Evolutionary conservation across 2,329 filamentous ascomycete genomes (phyloP), one percentile per base, ranked within the genome.

Genomic region (Fusarium abutilonis): DNA sequence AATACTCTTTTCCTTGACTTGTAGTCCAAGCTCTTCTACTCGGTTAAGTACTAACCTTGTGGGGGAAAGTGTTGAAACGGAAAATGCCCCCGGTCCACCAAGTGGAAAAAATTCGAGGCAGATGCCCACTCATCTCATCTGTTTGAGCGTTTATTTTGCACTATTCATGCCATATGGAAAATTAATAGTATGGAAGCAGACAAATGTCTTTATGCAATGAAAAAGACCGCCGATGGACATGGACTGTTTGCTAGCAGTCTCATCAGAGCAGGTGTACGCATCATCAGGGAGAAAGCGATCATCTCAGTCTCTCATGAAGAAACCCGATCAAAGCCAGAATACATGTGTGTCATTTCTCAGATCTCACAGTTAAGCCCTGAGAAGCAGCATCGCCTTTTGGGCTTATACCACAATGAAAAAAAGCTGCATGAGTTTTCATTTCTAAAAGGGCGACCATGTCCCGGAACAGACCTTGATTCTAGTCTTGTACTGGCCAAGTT

Each of bases 351-450:
- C 1, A 36, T 55, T 1, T 49, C 60, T 3, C 56, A 60, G 14
- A 10, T 21, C 10, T 34, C 21, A 1, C 4, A 6, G 2, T n/a
- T 60, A 2, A 31, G 2, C 0, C 5, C 5, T 2, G 9, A 19
- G 1, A 36, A 55, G 1, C 15, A 9, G 17, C 2, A 17, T 1
- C 50, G 49, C 2, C 29, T 60, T 4, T 36, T 55, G 32, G 6
- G 10, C 0, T 15, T 60, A 4, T 60, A 60, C 6, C 42, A 60
- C 6, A 60, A 60, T 9, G 28, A 50, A 0, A 60, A 60, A 10
- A 60, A 60, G 34, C n/a, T 60, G 3, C 29, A 5, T 2, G 56
- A 60, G 9, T 60, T 60, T 15, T 60, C 48, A 1, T 60, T 60
- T 4, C 42, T 60, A 2, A n/a, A 60, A 19, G 38, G 13, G 3